A percentile compares a stretch with the other conserved stretches of the same genome.
Conservation (phyloP, 345 rosid genomes). For the Murraya koenigii region DNA sequence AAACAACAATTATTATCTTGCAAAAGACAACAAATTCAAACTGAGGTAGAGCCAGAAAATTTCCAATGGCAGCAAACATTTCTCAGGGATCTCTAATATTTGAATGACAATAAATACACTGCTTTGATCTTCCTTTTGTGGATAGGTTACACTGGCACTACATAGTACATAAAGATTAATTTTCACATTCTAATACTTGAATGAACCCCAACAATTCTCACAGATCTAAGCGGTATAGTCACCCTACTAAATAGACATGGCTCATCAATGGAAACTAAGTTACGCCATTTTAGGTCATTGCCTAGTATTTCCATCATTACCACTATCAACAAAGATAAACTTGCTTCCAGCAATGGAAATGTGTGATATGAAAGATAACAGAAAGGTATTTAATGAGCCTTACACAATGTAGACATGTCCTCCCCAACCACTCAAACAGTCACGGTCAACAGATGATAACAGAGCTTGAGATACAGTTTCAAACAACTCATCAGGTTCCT, state of each 20-base stretch:
- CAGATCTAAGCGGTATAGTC: background rate
- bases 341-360: background rate
- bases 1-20: background rate
- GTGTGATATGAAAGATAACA: background rate
- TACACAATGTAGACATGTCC: conserved; percentile 96
- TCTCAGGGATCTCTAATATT: too few relatives aligned
- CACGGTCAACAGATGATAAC: conserved; percentile 86
- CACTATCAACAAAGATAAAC: background rate
- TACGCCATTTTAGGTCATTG: background rate
- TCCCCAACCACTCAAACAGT: conserved; percentile 99
- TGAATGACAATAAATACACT: background rate
- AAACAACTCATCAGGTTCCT: conserved; percentile 88
- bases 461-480: conserved; percentile 92
- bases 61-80: background rate
- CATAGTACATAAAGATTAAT: background rate
- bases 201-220: background rate
- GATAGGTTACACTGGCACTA: background rate
- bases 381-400: conserved; percentile 29
- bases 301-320: background rate
- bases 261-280: background rate
- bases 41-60: background rate
- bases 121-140: background rate
- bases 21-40: background rate
- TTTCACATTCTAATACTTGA: background rate
- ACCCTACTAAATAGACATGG: background rate